Base-by-base conservation (phyloP, 1,284 basidiomycete genomes). In the Marasmius sp. region DNA sequence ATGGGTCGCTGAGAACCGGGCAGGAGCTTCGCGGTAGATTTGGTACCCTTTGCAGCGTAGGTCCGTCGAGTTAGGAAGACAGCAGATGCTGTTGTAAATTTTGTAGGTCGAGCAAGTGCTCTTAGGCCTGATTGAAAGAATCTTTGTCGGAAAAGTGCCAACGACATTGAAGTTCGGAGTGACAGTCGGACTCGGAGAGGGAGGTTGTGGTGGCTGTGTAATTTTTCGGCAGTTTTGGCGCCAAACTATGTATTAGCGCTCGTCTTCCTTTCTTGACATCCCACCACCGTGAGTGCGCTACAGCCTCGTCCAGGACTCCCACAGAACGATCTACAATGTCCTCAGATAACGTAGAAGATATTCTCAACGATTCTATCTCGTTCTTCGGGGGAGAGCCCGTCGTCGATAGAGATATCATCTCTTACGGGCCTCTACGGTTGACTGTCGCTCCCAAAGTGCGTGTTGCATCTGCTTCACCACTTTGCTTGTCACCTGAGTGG, bases 1-100 rank as follows among this genome's bases (percentile, higher is more conserved):
- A 88, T 77, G n/a, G 75, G 78, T 50, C 82, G 82, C 64, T 85
- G 72, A 0, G 87, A 88, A 33, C 83, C 79, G 0, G 87, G 87
- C 20, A 86, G 71, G 59, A 89, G 76, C 39, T 74, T 75, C 14
- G 77, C 72, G 4, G 87, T 88, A 2, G 82, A 80, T 66, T 79
- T 81, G 51, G 54, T 4, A 59, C 74, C 68, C 65, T 72, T 79
- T 69, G 72, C 71, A 18, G 71, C 69, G 60, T 77, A 75, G 11
- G 64, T 58, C 39, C 72, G 73, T 43, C 20, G 45, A 47, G 45
- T 16, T 47, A 47, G 16, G 1, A 20, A 6, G 6, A 14, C 6
- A 47, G 20, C 16, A 20, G n/a, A 16, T 8, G 45, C 4, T 20
- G 1, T 8, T 10, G 20, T 47, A 16, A 8, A 14, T n/a, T n/a